These are phyloP conservation scores for Acanthochlamys bracteata DNA, from an alignment of 106 monocot species.

Conservation along the genomic window DNA sequence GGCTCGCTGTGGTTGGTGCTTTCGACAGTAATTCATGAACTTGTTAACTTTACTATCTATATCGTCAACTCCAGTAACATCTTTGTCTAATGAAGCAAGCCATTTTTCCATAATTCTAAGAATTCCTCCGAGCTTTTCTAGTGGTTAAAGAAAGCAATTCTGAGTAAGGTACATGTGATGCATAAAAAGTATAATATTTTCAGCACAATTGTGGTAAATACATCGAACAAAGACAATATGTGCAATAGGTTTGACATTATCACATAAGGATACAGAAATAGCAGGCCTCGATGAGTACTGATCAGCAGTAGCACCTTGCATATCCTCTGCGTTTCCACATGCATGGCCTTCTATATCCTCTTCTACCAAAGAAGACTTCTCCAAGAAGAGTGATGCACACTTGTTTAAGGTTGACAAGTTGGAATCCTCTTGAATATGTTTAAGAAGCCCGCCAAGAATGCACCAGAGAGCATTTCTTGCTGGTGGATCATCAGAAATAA, in stretches of 20 bases:
- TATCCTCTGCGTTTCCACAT: slow-evolving; percentile 3
- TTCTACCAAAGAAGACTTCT: slow-evolving; percentile 42
- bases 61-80: not conserved
- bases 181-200: not conserved
- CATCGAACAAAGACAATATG: no score
- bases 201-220: no score
- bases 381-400: slow-evolving; percentile 28
- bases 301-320: not conserved
- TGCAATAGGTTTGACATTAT: no score
- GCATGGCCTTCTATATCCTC: slow-evolving; percentile 51
- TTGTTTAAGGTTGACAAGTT: slow-evolving; percentile 11
- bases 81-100: slow-evolving; percentile 9
- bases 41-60: slow-evolving; percentile 17
- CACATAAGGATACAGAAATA: slow-evolving; percentile 46
- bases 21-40: slow-evolving; percentile 40
- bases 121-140: slow-evolving; percentile 47
- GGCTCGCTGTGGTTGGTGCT: slow-evolving; percentile 6
- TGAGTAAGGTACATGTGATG: slow-evolving; percentile 5
- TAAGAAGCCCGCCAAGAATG: slow-evolving; percentile 37
- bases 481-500: slow-evolving; percentile 54
- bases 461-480: slow-evolving; percentile 73
- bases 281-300: slow-evolving; percentile 11
- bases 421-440: slow-evolving; percentile 26
- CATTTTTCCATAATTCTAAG: slow-evolving; percentile 37
- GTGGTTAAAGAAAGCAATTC: slow-evolving; percentile 21